Conservation (phyloP, 2,329 filamentous ascomycete species). For the Aspergillus phoenicis region DNA sequence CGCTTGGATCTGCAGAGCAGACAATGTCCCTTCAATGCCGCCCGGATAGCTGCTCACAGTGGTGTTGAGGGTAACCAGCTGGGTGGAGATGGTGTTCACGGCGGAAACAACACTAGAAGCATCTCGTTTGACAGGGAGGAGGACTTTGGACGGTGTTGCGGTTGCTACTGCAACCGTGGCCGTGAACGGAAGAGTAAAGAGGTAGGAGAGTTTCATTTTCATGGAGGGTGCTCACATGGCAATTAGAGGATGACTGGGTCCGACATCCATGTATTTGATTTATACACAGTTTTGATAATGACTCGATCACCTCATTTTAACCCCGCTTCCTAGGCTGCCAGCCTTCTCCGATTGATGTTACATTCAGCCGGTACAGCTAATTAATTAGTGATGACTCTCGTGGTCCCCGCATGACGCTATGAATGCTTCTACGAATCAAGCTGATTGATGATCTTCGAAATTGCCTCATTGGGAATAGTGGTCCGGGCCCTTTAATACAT, state of each 20-base stretch:
- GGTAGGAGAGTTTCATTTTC: not conserved
- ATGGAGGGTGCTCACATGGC: not conserved
- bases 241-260: too few species aligned
- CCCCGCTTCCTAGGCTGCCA: not conserved
- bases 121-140: conserved; percentile 16
- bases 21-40: conserved; percentile 17
- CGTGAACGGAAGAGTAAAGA: conserved; percentile 11
- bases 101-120: conserved; percentile 19
- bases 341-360: not conserved
- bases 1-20: conserved; percentile 22
- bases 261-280: too few species aligned
- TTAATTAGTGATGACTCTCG: not conserved
- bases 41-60: conserved; percentile 22
- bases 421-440: not conserved
- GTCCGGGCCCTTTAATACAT: not conserved
- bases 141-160: conserved; percentile 11
- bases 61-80: conserved; percentile 20
- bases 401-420: not conserved
- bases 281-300: not conserved
- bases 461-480: not conserved
- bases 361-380: not conserved
- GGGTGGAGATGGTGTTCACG: conserved; percentile 15
- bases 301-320: not conserved
- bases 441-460: not conserved
- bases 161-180: conserved; percentile 2